These are phyloP conservation scores for Fraxinus xanthoxyloides DNA, from an alignment of 305 asterid species.

Conservation along the genomic window DNA sequence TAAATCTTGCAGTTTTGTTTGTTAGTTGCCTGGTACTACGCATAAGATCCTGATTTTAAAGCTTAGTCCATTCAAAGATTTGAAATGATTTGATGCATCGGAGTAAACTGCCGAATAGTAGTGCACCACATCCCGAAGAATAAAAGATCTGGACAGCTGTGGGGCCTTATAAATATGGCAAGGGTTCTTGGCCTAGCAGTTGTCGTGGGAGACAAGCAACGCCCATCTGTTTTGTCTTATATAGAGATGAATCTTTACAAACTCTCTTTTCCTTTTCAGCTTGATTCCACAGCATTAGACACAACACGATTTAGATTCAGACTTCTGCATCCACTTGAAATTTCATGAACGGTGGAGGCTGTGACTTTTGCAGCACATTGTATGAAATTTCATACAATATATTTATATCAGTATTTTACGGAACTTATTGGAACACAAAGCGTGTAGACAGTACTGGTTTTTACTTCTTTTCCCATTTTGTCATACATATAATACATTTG, in stretches of 20 bases:
- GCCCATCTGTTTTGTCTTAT: background rate
- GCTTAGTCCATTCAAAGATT: background rate
- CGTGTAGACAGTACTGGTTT: background rate
- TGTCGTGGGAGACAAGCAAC: background rate
- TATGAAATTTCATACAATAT: background rate
- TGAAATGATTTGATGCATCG: background rate
- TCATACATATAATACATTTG: background rate
- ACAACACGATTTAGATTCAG: background rate
- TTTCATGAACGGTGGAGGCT: background rate
- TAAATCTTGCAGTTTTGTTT: background rate
- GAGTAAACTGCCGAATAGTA: background rate
- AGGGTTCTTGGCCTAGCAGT: background rate
- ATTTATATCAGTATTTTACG: background rate
- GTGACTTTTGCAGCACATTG: background rate
- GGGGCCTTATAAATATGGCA: background rate
- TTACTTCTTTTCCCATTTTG: background rate
- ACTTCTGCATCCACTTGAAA: background rate
- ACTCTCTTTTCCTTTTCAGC: background rate
- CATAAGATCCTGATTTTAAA: background rate
- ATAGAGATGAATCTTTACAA: background rate
- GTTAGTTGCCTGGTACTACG: background rate
- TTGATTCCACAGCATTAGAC: background rate
- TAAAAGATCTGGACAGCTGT: background rate
- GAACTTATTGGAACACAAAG: background rate
- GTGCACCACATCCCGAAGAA: background rate